Conservation (phyloP, 1,284 basidiomycete species). For the Cystobasidium sp. region DNA sequence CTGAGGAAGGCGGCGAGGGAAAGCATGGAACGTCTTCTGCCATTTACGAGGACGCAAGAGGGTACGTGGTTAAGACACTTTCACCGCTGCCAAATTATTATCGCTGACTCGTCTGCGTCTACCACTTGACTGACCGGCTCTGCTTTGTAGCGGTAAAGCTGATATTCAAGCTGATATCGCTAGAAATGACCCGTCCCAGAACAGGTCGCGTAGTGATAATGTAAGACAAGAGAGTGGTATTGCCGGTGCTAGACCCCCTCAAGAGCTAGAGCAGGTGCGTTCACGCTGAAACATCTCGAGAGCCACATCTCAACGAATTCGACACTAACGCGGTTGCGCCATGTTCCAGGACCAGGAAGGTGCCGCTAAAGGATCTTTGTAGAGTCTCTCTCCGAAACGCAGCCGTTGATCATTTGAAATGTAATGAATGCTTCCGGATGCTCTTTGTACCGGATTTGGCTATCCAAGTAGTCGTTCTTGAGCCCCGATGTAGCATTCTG, state of each 20-base stretch:
- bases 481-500: no score
- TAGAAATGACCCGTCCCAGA: constrained; percentile 27
- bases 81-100: not conserved
- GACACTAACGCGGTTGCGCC: not conserved
- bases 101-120: not conserved
- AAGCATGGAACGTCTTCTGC: constrained; percentile 9
- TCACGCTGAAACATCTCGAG: not conserved
- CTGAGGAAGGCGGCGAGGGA: constrained; percentile 36
- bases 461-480: no score
- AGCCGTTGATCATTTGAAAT: no score
- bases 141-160: constrained; percentile 6
- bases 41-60: constrained; percentile 42
- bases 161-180: constrained; percentile 39
- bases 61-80: constrained; percentile 1
- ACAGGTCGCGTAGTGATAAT: constrained; percentile 27
- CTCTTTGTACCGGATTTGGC: no score
- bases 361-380: constrained; percentile 1
- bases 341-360: not conserved
- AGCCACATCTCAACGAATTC: not conserved
- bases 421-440: no score
- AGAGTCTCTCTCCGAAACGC: not conserved
- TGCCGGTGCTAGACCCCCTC: constrained; percentile 31
- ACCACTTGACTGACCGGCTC: not conserved
- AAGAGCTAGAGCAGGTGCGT: constrained; percentile 27
- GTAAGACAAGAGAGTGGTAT: constrained; percentile 37